Evolutionary conservation across 1,139 yeast species (phyloP), one percentile per base, ranked within the genome.

Genomic region (Taiozyma sp.): DNA sequence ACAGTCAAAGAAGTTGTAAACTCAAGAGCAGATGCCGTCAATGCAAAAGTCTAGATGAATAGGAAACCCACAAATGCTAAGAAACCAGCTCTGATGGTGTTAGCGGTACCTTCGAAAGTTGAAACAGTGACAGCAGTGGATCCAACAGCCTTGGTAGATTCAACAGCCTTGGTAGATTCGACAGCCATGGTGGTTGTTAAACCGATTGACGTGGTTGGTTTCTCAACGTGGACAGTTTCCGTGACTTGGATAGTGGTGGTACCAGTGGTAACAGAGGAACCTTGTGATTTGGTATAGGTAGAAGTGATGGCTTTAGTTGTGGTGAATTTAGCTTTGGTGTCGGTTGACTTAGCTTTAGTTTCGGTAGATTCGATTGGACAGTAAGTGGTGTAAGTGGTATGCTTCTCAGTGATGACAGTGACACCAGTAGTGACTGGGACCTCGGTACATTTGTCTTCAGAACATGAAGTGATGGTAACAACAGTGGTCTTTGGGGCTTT

Each of bases 401-500:
- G 44, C 21, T 26, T 40, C 30, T 54, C 50, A 14, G 72, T 67
- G 46, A 69, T 64, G 46, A 74, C 71, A 47, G 76, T 69, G 19
- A 49, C 42, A 42, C 48, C 54, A n/a, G 56, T 57, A 26, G 56
- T 55, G 28, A 47, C 50, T 2, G 53, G 43, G n/a, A 42, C 32
- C 16, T 52, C 29, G 13, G 53, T 46, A 45, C 57, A 56, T 24
- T 39, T 49, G 34, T 37, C 43, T 10, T 50, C 47, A 16, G 41
- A 29, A 37, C 56, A 52, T 9, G 57, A 48, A 19, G 59, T 55
- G 13, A 49, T 39, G 14, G 57, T 53, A 43, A 53, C 32, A 37
- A 47, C 48, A 24, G 57, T 47, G 16, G 56, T 52, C 22, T 39
- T 35, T 16, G 28, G 44, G 10, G 40, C 37, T 9, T 39, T 24